phyloP scores from a whole-genome alignment of 257 asterid species.

The Jacaranda copaia region DNA sequence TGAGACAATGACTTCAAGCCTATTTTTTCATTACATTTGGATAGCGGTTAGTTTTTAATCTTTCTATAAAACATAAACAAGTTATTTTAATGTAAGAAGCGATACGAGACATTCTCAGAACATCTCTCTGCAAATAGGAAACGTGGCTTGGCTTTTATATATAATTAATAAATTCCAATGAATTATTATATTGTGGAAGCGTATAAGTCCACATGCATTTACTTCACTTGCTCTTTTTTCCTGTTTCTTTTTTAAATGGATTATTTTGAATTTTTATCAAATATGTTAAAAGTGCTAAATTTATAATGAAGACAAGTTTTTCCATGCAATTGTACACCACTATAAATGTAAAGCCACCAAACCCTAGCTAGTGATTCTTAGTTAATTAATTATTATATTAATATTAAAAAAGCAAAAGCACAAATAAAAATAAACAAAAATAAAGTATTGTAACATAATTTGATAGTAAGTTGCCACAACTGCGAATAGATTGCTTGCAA shows the following conservation, averaged over 20 bases:
- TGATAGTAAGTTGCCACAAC: no score
- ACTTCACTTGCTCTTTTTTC: neutral
- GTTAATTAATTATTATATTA: no score
- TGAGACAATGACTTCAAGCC: constrained; percentile 34
- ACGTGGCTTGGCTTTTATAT: neutral
- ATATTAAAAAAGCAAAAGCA: no score
- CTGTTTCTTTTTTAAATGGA: neutral
- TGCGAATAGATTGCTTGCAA: no score
- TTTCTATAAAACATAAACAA: neutral
- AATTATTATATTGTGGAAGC: neutral
- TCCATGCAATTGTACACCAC: no score
- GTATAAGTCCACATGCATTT: neutral
- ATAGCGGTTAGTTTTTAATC: neutral
- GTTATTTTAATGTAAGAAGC: neutral
- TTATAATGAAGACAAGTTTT: neutral
- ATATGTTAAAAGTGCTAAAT: neutral
- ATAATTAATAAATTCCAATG: neutral
- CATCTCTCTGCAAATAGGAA: constrained; percentile 17
- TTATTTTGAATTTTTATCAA: neutral
- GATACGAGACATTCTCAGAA: constrained; percentile 26
- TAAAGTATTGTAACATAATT: no score
- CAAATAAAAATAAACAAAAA: no score
- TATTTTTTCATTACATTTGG: constrained; percentile 7
- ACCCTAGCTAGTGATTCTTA: no score
- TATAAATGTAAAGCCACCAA: no score